Evolutionary conservation across 495 filamentous ascomycete genomes (phyloP).

Genomic region (Aspergillus asperescens): DNA sequence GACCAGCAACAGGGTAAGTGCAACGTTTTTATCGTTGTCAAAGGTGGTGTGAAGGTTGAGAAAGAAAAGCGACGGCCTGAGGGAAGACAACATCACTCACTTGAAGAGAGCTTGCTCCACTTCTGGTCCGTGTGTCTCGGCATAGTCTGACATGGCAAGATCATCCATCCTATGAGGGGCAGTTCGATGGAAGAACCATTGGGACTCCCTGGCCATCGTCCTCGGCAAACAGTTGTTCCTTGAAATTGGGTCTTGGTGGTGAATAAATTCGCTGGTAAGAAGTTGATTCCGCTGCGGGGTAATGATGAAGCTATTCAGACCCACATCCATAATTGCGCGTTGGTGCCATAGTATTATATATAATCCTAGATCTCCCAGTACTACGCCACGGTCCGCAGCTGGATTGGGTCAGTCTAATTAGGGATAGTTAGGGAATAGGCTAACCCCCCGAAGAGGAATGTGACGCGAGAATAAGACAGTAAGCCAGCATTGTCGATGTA

Average conservation of each 20-base stretch:
- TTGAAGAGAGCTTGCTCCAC: constrained; percentile 2
- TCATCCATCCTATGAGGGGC: background rate
- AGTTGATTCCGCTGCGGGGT: constrained; percentile 5
- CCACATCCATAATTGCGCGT: too few species aligned
- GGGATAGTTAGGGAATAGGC: too few species aligned
- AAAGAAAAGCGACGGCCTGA: background rate
- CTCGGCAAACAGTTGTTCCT: background rate
- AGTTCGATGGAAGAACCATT: background rate
- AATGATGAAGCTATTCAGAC: constrained; percentile 3
- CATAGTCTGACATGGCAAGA: background rate
- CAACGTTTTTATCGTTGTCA: too few species aligned
- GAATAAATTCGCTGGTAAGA: background rate
- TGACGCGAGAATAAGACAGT: too few species aligned
- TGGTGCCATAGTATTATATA: too few species aligned
- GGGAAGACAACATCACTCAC: background rate
- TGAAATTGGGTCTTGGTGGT: background rate
- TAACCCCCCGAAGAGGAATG: too few species aligned
- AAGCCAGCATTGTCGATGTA: too few species aligned
- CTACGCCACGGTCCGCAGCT: too few species aligned
- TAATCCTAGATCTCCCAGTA: too few species aligned
- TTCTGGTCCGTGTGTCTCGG: background rate
- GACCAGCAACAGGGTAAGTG: background rate
- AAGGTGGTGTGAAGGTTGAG: too few species aligned
- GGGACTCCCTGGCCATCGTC: background rate
- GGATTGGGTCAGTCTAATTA: too few species aligned